These are phyloP conservation scores for Paralagenidium karlingii DNA, from an alignment of 352 stramenopile species.

Conservation along the genomic window DNA sequence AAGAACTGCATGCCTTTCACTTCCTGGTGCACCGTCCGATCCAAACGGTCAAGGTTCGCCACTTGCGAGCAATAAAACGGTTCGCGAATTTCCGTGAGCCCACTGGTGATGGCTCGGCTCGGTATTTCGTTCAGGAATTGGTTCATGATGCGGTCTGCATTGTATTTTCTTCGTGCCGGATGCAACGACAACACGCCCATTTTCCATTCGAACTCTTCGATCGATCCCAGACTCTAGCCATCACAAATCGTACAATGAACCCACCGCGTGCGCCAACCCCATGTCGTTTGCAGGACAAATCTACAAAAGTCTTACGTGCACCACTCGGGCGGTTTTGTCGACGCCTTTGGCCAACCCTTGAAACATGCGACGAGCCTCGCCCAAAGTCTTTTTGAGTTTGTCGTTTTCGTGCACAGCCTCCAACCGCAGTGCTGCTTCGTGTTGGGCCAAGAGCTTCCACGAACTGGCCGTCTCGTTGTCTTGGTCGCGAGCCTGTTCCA, in stretches of 20 bases:
- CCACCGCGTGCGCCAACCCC: no score
- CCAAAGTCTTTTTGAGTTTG: constrained; percentile 4
- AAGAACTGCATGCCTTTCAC: not conserved
- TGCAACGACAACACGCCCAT: constrained; percentile 3
- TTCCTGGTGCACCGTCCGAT: not conserved
- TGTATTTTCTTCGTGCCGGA: constrained; percentile 2
- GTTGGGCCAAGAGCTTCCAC: no score
- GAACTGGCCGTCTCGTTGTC: no score
- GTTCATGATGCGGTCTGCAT: constrained; percentile 10
- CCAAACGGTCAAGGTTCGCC: not conserved
- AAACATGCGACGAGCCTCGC: constrained; percentile 3
- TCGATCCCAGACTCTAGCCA: no score
- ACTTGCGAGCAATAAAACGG: constrained; percentile 1
- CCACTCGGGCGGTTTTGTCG: not conserved
- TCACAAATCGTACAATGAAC: no score
- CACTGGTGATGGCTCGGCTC: constrained; percentile 7
- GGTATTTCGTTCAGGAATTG: constrained; percentile 1
- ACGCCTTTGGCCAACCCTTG: constrained; percentile 1
- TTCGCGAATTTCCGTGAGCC: not conserved
- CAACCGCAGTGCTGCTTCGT: no score
- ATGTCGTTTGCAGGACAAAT: no score
- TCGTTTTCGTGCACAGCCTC: constrained; percentile 9
- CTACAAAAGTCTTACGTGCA: not conserved
- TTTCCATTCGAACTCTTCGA: constrained; percentile 8
- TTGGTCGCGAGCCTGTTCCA: no score